These are phyloP conservation scores for Annona cherimola DNA, from an alignment of 164 flowering plant genomes.

Conservation along the genomic window DNA sequence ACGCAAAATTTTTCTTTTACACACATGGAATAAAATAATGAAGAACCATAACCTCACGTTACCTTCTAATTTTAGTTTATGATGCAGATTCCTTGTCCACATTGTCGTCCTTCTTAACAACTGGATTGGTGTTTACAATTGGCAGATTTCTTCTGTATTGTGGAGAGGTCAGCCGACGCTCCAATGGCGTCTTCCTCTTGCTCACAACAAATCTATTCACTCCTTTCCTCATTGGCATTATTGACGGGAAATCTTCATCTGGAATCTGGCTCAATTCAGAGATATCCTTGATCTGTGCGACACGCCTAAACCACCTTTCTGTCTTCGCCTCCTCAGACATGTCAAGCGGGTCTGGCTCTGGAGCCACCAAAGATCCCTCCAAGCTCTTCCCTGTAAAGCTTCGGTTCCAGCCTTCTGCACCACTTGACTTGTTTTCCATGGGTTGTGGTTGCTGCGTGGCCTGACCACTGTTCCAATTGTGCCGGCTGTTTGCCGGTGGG, in stretches of 20 bases:
- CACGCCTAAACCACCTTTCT: conserved; percentile 91
- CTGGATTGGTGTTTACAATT: conserved; percentile 55
- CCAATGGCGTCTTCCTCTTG: conserved; percentile 94
- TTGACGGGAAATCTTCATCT: conserved; percentile 92
- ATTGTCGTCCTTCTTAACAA: conserved; percentile 18
- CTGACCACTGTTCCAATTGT: conserved; percentile 20
- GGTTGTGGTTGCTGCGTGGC: conserved; percentile 12
- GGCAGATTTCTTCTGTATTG: conserved; percentile 84
- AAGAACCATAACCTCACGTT: too few species aligned
- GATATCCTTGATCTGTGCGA: conserved; percentile 90
- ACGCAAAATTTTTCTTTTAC: too few species aligned
- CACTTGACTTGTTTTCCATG: background rate
- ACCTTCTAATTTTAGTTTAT: too few species aligned
- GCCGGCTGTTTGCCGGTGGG: conserved; percentile 10
- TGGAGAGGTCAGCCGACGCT: conserved; percentile 82
- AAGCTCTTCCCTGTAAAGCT: conserved; percentile 60
- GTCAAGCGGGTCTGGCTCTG: conserved; percentile 80
- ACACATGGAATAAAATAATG: too few species aligned
- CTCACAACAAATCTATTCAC: conserved; percentile 95
- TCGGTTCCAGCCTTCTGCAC: conserved; percentile 28
- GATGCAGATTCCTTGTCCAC: background rate
- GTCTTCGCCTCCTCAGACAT: conserved; percentile 99
- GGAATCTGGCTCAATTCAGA: conserved; percentile 93
- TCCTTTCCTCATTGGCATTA: conserved; percentile 99
- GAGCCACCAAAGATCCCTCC: conserved; percentile 82